Percentiles rank a stretch among this genome's conserved stretches.
phyloP scores from a whole-genome alignment of 768 basidiomycete genomes.

The Pleurotus tuoliensis region DNA sequence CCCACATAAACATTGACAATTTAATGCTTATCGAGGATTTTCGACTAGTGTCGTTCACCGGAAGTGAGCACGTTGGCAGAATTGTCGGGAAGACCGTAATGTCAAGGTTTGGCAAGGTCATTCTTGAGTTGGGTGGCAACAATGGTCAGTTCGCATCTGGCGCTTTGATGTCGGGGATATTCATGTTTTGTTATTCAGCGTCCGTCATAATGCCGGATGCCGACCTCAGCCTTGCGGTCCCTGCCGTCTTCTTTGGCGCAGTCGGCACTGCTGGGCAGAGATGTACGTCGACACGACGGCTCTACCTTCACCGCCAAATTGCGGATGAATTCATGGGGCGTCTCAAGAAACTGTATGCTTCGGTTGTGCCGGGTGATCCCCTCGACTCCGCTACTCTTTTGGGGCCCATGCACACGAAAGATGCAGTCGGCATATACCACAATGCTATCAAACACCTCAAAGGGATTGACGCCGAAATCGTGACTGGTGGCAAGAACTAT shows the following conservation, averaged over 20 bases:
- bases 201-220: slow-evolving; percentile 93
- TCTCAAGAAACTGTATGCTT: slow-evolving; percentile 69
- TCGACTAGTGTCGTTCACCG: slow-evolving; percentile 84
- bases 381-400: slow-evolving; percentile 69
- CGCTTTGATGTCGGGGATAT: slow-evolving; percentile 13
- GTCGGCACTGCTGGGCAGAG: slow-evolving; percentile 75
- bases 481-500: slow-evolving; percentile 68
- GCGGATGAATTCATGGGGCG: slow-evolving; percentile 72
- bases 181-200: slow-evolving; percentile 42
- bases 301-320: slow-evolving; percentile 83
- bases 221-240: slow-evolving; percentile 84
- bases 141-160: slow-evolving; percentile 57
- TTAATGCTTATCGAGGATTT: slow-evolving; percentile 2
- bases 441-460: slow-evolving; percentile 59
- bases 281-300: slow-evolving; percentile 89
- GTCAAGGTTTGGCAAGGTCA: slow-evolving; percentile 82
- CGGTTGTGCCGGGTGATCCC: slow-evolving; percentile 81
- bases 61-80: slow-evolving; percentile 84
- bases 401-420: slow-evolving; percentile 79
- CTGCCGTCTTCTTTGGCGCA: slow-evolving; percentile 90
- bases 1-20: slow-evolving; percentile 5
- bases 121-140: slow-evolving; percentile 93
- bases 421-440: slow-evolving; percentile 64
- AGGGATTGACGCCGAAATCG: slow-evolving; percentile 66
- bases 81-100: slow-evolving; percentile 87